Evolutionary conservation across 164 flowering plant genomes (phyloP).

Genomic region (Umbellularia californica): DNA sequence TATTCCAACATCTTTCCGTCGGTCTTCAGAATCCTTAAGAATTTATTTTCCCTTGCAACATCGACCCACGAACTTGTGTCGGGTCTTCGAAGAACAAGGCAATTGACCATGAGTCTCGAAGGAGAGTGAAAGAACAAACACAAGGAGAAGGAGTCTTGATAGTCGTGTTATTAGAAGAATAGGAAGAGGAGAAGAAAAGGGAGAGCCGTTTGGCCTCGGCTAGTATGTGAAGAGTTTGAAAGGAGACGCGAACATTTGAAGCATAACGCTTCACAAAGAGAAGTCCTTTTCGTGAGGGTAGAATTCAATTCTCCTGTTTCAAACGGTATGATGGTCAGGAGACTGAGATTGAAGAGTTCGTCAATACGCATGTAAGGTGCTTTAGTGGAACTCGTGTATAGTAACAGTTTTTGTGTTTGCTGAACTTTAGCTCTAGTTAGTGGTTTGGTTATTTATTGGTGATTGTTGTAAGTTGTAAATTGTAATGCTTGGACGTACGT

Average conservation of each 20-base stretch:
- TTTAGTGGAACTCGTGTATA: conserved; percentile 33
- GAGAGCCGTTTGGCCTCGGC: no score
- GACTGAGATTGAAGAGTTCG: neutral
- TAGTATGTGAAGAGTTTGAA: neutral
- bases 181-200: neutral
- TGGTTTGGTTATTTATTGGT: neutral
- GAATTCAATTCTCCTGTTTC: no score
- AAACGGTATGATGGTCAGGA: neutral
- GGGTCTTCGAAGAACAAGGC: conserved; percentile 11
- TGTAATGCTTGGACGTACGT: neutral
- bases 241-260: neutral
- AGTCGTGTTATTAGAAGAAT: no score
- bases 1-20: conserved; percentile 30
- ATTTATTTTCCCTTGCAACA: neutral
- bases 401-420: neutral
- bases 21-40: conserved; percentile 21
- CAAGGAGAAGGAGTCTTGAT: no score
- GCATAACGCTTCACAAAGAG: no score
- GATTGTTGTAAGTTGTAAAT: neutral
- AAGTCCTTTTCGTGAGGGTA: no score
- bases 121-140: neutral
- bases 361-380: conserved; percentile 36
- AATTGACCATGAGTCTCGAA: conserved; percentile 23
- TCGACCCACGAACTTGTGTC: neutral
- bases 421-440: neutral